Percentiles rank a stretch among this genome's conserved stretches.
These are phyloP conservation scores for Jacaranda mimosifolia DNA, from an alignment of 257 asterid genomes.

Conservation along the genomic window DNA sequence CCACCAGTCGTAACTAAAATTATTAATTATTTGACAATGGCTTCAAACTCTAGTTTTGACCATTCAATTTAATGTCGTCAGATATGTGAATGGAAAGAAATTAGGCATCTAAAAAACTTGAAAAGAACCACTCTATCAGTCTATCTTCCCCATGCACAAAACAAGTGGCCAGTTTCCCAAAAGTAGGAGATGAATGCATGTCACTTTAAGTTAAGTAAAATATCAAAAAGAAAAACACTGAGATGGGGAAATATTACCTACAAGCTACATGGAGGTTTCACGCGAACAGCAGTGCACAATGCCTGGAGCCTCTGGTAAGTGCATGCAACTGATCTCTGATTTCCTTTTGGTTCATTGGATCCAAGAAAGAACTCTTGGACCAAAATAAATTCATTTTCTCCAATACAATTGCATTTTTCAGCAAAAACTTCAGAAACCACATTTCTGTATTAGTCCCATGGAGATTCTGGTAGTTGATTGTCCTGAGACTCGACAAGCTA, in stretches of 20 bases:
- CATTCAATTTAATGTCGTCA: not conserved
- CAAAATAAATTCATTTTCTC: conserved; percentile 51
- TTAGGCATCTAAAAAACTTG: not conserved
- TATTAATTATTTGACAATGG: not conserved
- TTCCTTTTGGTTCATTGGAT: conserved; percentile 37
- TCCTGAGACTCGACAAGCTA: conserved; percentile 50
- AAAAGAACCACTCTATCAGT: not conserved
- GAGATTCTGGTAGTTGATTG: conserved; percentile 46
- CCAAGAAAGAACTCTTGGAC: conserved; percentile 33
- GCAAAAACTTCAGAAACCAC: conserved; percentile 46
- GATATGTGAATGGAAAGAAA: not conserved
- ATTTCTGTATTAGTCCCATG: conserved; percentile 52
- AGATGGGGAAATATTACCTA: conserved; percentile 30
- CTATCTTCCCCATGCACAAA: not conserved
- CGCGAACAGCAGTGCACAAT: conserved; percentile 42
- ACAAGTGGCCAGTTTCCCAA: not conserved
- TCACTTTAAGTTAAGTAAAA: not conserved
- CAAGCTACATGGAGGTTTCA: conserved; percentile 40
- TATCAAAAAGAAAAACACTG: not conserved
- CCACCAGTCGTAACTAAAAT: not conserved
- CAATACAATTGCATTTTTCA: conserved; percentile 45
- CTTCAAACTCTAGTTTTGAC: not conserved
- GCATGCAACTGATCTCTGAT: conserved; percentile 43
- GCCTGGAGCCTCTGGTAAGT: conserved; percentile 42
- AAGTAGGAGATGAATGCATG: not conserved